Conservation (phyloP, 2,329 filamentous ascomycete species). For the Cordyceps militaris region DNA sequence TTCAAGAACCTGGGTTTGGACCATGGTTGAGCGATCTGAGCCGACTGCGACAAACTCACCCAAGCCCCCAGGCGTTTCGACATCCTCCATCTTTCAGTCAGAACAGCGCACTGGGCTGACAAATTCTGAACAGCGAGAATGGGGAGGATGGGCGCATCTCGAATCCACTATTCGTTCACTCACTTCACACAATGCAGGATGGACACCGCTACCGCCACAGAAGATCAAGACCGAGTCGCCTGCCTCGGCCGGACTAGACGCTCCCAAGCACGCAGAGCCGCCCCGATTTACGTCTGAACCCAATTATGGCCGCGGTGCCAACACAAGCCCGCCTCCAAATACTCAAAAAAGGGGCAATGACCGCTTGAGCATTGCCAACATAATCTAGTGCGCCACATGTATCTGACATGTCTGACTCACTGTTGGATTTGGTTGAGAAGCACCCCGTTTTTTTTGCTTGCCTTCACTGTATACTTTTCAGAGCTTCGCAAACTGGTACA, state of each 20-base stretch:
- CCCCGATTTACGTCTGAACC: conserved; percentile 11
- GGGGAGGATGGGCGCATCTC: conserved; percentile 74
- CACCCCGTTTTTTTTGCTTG: neutral
- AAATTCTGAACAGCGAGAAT: conserved; percentile 55
- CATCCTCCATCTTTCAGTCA: conserved; percentile 36
- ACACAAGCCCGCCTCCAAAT: conserved; percentile 23
- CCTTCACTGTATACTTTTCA: neutral
- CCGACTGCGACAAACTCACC: conserved; percentile 16
- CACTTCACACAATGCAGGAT: conserved; percentile 27
- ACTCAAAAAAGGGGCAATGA: conserved; percentile 23
- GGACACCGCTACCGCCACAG: conserved; percentile 25
- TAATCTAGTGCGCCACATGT: conserved; percentile 29
- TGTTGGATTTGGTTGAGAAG: neutral
- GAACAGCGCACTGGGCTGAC: conserved; percentile 46
- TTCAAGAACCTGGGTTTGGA: conserved; percentile 80
- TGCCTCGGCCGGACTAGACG: conserved; percentile 21
- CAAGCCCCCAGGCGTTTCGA: conserved; percentile 19
- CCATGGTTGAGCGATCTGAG: conserved; percentile 45
- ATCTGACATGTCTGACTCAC: neutral
- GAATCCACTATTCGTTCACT: conserved; percentile 41
- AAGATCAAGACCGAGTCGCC: conserved; percentile 31
- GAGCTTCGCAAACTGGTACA: neutral
- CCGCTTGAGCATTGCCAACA: conserved; percentile 38
- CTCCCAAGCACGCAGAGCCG: conserved; percentile 13
- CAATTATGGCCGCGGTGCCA: conserved; percentile 19